Evolutionary conservation across 441 rosid genomes (phyloP).

Genomic region (Gossypium aridum): DNA sequence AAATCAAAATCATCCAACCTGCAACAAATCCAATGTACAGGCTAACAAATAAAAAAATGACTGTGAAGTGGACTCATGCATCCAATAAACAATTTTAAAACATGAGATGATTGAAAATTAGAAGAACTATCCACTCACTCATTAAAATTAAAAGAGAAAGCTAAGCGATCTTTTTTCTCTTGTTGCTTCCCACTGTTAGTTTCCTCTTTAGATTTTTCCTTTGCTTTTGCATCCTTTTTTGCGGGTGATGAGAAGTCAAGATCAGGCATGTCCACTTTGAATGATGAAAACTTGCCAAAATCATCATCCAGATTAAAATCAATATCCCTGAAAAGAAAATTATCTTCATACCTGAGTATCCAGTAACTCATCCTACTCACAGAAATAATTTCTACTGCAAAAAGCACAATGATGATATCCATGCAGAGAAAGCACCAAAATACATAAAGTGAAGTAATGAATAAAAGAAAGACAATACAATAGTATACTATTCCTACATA

Average conservation of each 20-base stretch:
- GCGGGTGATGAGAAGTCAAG: constrained; percentile 71
- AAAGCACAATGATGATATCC: not conserved
- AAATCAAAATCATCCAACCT: constrained; percentile 56
- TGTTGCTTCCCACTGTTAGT: constrained; percentile 27
- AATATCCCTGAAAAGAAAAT: constrained; percentile 55
- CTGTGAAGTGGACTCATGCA: not conserved
- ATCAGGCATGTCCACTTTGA: constrained; percentile 78
- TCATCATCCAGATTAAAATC: constrained; percentile 73
- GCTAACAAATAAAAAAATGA: constrained; percentile 13
- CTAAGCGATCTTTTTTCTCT: constrained; percentile 39
- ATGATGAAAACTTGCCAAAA: constrained; percentile 67
- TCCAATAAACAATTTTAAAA: not conserved
- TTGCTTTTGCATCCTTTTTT: constrained; percentile 38
- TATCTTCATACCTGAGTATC: constrained; percentile 2
- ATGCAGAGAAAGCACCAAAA: not conserved
- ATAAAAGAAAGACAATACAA: not conserved
- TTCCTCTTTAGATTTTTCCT: constrained; percentile 49
- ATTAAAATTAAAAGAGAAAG: constrained; percentile 74
- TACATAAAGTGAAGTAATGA: not conserved
- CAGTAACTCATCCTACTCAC: constrained; percentile 7
- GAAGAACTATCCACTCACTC: constrained; percentile 35
- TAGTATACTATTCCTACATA: not conserved
- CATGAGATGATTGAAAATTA: not conserved
- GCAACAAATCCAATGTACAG: constrained; percentile 20
- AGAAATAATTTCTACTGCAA: constrained; percentile 7